phyloP scores from a whole-genome alignment of 331 rosid genomes.

The Prunus yedoensis region DNA sequence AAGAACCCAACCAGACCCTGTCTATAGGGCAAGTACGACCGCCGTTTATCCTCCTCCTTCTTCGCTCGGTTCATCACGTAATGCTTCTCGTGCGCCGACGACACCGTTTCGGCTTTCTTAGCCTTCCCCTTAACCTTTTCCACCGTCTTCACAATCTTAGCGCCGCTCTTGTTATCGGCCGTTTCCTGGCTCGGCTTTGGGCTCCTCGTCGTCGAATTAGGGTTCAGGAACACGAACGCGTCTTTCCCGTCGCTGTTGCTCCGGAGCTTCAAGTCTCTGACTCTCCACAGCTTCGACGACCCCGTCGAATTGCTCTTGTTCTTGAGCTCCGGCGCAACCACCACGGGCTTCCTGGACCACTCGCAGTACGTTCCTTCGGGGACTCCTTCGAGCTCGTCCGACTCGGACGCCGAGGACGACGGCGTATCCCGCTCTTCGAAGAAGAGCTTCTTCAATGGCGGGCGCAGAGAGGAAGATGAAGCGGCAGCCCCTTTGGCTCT shows the following conservation, averaged over 20 bases:
- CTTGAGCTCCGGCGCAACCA: constrained; percentile 31
- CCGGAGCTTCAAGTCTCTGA: constrained; percentile 56
- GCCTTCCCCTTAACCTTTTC: constrained; percentile 20
- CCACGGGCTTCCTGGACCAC: constrained; percentile 52
- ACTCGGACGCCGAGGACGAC: constrained; percentile 25
- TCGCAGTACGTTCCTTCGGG: constrained; percentile 63
- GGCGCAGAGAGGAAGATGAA: constrained; percentile 18
- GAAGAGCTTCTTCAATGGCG: constrained; percentile 59
- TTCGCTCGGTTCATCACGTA: constrained; percentile 63
- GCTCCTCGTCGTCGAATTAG: constrained; percentile 14
- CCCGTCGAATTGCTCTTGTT: constrained; percentile 88
- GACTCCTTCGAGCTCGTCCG: constrained; percentile 18
- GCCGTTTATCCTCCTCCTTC: constrained; percentile 61
- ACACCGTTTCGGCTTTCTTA: constrained; percentile 27
- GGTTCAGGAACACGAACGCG: constrained; percentile 61
- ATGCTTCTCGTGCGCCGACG: constrained; percentile 75
- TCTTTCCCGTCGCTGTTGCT: constrained; percentile 88
- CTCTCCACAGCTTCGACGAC: constrained; percentile 66
- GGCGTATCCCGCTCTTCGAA: constrained; percentile 26
- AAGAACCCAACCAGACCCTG: constrained; percentile 80
- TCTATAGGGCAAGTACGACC: constrained; percentile 78
- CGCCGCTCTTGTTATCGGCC: constrained; percentile 5
- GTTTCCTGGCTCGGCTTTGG: constrained; percentile 20
- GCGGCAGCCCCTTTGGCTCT: background rate
- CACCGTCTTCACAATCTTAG: background rate